Evolutionary conservation across 805 yeast species (phyloP).

Genomic region (Candida sakaeoensis): DNA sequence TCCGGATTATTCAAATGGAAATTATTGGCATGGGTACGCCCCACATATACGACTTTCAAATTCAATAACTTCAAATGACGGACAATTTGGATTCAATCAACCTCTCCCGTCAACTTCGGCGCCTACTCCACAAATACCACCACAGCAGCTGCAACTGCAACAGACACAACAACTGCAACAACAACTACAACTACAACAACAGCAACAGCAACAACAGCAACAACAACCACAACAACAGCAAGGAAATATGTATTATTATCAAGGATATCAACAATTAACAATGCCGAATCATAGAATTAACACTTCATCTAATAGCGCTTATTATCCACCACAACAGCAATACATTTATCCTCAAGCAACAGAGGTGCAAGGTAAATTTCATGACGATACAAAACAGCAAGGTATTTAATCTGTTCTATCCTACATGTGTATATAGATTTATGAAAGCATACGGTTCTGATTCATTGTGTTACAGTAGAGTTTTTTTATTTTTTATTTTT

Average conservation of each 20-base stretch:
- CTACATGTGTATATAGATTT: neutral
- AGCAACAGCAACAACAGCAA: neutral
- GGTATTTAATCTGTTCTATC: neutral
- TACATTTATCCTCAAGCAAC: neutral
- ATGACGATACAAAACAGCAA: neutral
- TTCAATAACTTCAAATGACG: neutral
- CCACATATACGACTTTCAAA: slow-evolving; percentile 6
- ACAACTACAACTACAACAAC: neutral
- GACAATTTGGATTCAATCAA: slow-evolving; percentile 4
- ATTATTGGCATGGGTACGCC: slow-evolving; percentile 12
- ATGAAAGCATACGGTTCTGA: no score
- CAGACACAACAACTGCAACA: slow-evolving; percentile 2
- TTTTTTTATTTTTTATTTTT: no score
- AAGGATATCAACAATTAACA: neutral
- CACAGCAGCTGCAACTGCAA: neutral
- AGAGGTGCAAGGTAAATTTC: neutral
- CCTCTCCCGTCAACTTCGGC: neutral
- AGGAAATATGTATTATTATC: slow-evolving; percentile 2
- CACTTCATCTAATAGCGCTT: neutral
- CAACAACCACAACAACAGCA: slow-evolving; percentile 2
- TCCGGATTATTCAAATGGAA: slow-evolving; percentile 9
- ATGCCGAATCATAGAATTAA: slow-evolving; percentile 1
- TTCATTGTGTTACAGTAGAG: no score
- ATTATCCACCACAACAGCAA: slow-evolving; percentile 1
- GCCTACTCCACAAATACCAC: neutral